Evolutionary conservation across 129 eudicot species (phyloP).

Genomic region (Centella asiatica): DNA sequence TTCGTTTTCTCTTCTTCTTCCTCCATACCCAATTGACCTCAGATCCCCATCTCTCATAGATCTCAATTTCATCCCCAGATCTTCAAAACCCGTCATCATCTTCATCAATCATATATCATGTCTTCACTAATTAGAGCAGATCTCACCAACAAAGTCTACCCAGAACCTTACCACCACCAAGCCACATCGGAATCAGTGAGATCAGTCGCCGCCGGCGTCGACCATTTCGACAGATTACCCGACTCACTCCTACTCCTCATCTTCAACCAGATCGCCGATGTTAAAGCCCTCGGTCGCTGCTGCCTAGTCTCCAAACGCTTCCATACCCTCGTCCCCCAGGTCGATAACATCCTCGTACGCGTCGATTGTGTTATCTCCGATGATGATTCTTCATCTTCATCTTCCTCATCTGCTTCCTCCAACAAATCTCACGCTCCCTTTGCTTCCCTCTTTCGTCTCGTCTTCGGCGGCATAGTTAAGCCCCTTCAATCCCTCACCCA

Average conservation of each 20-base stretch:
- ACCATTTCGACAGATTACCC: slow-evolving; percentile 73
- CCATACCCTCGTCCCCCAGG: slow-evolving; percentile 68
- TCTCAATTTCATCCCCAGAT: slow-evolving; percentile 18
- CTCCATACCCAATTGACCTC: not conserved
- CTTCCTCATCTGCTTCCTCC: slow-evolving; percentile 20
- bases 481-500: slow-evolving; percentile 65
- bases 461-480: slow-evolving; percentile 51
- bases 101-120: slow-evolving; percentile 10
- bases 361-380: slow-evolving; percentile 95
- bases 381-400: slow-evolving; percentile 44
- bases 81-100: not conserved
- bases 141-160: slow-evolving; percentile 50
- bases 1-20: not conserved
- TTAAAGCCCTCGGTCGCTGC: slow-evolving; percentile 79
- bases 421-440: slow-evolving; percentile 56
- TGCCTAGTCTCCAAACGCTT: slow-evolving; percentile 60
- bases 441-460: slow-evolving; percentile 32
- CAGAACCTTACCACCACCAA: slow-evolving; percentile 31
- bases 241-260: slow-evolving; percentile 61
- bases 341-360: slow-evolving; percentile 71
- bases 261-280: slow-evolving; percentile 83
- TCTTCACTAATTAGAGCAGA: slow-evolving; percentile 34
- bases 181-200: not conserved
- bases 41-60: slow-evolving; percentile 5
- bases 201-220: slow-evolving; percentile 13